Conservation (phyloP, 371 early-diverging fungal genomes). For the Cladochytrium tenue region DNA sequence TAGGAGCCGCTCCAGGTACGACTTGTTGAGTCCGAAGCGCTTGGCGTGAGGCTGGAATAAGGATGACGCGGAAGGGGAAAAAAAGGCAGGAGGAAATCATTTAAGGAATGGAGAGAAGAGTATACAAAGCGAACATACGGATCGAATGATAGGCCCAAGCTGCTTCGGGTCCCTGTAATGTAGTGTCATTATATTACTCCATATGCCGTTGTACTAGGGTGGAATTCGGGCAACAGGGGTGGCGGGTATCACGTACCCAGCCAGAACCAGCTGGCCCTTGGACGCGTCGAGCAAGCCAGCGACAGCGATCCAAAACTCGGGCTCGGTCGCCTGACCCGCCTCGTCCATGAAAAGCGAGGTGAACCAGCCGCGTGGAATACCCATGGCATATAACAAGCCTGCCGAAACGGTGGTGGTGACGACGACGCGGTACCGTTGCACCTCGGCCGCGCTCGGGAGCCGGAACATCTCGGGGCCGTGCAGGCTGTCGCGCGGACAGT, state of each 20-base stretch:
- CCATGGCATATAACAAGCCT: conserved; percentile 18
- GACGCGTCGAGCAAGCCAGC: conserved; percentile 9
- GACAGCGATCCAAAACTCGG: conserved; percentile 48
- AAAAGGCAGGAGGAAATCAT: not conserved
- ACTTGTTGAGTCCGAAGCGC: conserved; percentile 17
- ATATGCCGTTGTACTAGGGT: too few species aligned
- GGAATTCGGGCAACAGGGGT: not conserved
- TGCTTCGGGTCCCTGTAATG: conserved; percentile 22
- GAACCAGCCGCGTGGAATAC: conserved; percentile 9
- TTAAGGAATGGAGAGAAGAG: too few species aligned
- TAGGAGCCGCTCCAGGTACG: conserved; percentile 24
- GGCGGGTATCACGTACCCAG: conserved; percentile 1
- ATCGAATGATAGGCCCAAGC: conserved; percentile 26
- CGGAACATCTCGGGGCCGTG: conserved; percentile 3
- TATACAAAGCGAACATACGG: not conserved
- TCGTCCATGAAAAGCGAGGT: conserved; percentile 54
- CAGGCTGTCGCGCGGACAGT: not conserved
- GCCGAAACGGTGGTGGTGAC: conserved; percentile 20
- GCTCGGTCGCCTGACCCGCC: conserved; percentile 55
- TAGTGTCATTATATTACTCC: not conserved
- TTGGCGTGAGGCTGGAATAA: conserved; percentile 7
- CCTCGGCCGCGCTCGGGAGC: not conserved
- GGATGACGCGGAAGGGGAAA: too few species aligned
- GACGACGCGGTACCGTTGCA: conserved; percentile 14
- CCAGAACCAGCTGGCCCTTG: conserved; percentile 11